A percentile compares a stretch with the other conserved stretches of the same genome.
These are phyloP conservation scores for Hysterium pulicare DNA, from an alignment of 2,329 filamentous ascomycete genomes.

Conservation along the genomic window DNA sequence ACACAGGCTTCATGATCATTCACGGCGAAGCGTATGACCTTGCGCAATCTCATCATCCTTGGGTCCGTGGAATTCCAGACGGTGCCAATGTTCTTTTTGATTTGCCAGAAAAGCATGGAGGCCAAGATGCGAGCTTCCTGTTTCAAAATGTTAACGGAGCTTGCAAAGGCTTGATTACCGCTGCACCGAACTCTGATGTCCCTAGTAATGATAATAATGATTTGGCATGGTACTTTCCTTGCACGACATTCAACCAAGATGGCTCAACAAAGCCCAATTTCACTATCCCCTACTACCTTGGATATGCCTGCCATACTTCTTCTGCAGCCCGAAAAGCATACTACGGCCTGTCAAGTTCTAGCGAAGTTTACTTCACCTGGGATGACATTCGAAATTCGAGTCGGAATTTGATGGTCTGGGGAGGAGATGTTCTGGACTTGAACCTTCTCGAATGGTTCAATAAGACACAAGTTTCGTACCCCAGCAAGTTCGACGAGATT, in stretches of 20 bases:
- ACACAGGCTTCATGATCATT: slow-evolving; percentile 86
- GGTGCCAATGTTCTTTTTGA: slow-evolving; percentile 83
- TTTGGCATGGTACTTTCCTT: slow-evolving; percentile 96
- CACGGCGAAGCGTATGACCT: slow-evolving; percentile 90
- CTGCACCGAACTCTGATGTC: slow-evolving; percentile 68
- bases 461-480: slow-evolving; percentile 70
- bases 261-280: slow-evolving; percentile 75
- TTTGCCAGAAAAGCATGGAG: slow-evolving; percentile 73
- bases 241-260: slow-evolving; percentile 87
- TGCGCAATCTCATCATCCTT: slow-evolving; percentile 70
- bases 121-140: slow-evolving; percentile 92
- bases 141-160: slow-evolving; percentile 98
- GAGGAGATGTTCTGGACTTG: slow-evolving; percentile 87
- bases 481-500: slow-evolving; percentile 74
- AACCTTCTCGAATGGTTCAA: slow-evolving; percentile 91
- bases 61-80: slow-evolving; percentile 71
- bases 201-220: slow-evolving; percentile 68
- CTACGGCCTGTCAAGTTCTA: slow-evolving; percentile 66
- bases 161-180: slow-evolving; percentile 86
- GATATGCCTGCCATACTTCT: slow-evolving; percentile 87
- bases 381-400: slow-evolving; percentile 84
- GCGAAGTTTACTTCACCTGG: slow-evolving; percentile 96
- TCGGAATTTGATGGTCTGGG: slow-evolving; percentile 91
- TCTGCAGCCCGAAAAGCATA: slow-evolving; percentile 65
- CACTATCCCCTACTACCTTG: slow-evolving; percentile 72